Base-by-base conservation (phyloP, 1,284 basidiomycete genomes). In the Apiotrichum domesticum region DNA sequence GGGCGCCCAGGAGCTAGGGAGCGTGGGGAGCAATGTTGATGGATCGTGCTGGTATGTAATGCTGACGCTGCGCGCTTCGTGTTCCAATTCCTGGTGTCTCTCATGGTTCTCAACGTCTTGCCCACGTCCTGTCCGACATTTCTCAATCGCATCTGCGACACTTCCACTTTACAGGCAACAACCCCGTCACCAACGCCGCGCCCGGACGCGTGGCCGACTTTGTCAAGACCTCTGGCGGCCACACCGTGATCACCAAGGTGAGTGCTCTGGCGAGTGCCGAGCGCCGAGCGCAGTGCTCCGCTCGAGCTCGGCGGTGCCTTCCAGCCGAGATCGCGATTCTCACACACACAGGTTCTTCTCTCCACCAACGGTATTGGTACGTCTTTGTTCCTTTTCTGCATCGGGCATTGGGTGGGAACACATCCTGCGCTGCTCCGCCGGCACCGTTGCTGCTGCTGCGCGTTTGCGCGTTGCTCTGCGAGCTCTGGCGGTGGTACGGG, bases 211-310 rank as follows among this genome's bases (percentile, higher is more conserved):
- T 98, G 47, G 81, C 86, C 62, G 93, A 98, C 79, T 98, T 96
- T 78, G 93, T 98, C 56, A 87, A 89, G 74, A 80, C 81, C 52
- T 82, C 94, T 74, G 93, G 92, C 37, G 96, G 96, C 63, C 96
- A 99, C 79, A 96, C 94, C 39, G 94, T 98, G 62, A 98, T 99
- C 77, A 97, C 92, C 61, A 98, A 98, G 82, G 95, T 96, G 56
- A 57, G 82, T 63, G 21, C 21, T 21, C 21, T 21, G 21, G 21
- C 21, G 21, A 21, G 21, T 21, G 21, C 21, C 21, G 21, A 21
- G 21, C 21, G 21, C 21, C 21, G 21, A 21, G 21, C 21, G 21
- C 37, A 13, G 37, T 39, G 8, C 37, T 39, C 13, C 37, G 21
- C 21, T 21, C 21, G 21, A 39, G 37, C 37, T 39, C 37, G 21